Evolutionary conservation across 1,284 basidiomycete genomes (phyloP), one percentile per base, ranked within the genome.

Genomic region (Ceraceosorus bombacis): DNA sequence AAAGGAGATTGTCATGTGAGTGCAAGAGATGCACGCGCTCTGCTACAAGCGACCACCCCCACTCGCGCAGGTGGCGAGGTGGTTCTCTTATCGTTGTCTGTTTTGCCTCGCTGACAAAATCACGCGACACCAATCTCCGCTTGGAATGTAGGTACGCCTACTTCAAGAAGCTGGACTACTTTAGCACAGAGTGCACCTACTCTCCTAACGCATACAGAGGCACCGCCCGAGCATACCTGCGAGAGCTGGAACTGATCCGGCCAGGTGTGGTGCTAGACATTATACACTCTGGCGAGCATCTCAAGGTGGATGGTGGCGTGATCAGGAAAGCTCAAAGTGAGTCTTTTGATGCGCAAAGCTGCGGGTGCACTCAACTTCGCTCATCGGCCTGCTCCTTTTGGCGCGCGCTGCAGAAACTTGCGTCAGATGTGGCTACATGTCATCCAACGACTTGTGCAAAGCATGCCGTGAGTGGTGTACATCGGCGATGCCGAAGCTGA

Each of bases 131-230:
- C 64, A 27, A 27, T 27, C 3, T 27, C 27, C 27, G 27, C 27
- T 27, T 27, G 27, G 27, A 27, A 27, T 27, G 27, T 27, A 92
- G 89, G 88, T 95, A 96, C 77, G 93, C 93, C 8, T 96, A 96
- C 80, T 96, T 96, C 81, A 96, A 95, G 72, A 79, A 80, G 79
- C 83, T 99, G 41, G 93, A 96, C 74, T 99, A 99, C 79, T 97
- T 97, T 79, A 96, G 92, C 1, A 99, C 95, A 5, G 94, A 99
- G 78, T 99, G 94, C 78, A 97, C 97, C 72, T 98, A 99, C 79
- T 95, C 92, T 3, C 95, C 95, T 9, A 78, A 79, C 70, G 95
- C 94, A 2, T 99, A 99, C 78, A 87, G 94, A 15, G 95, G 95
- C 0, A 92, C 97, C 76, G 93, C 95, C 0, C 83, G 94, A 51